Evolutionary conservation across 179 eudicot genomes (phyloP).

Genomic region (Silene coronaria): DNA sequence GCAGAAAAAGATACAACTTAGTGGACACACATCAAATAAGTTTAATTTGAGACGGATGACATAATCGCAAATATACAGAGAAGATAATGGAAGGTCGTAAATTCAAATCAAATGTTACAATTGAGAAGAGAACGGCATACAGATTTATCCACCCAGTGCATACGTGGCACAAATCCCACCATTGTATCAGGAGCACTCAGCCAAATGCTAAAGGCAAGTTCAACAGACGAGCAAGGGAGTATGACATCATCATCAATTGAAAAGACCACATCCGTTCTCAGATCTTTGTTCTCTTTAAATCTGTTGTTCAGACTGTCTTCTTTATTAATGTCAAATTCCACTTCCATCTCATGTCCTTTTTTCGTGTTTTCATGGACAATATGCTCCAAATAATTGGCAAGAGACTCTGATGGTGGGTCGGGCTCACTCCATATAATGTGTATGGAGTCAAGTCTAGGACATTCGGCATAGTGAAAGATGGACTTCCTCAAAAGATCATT

Average conservation of each 20-base stretch:
- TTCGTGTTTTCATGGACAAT: conserved; percentile 37
- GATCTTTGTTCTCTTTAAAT: conserved; percentile 72
- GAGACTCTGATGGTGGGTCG: conserved; percentile 69
- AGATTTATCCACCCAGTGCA: conserved; percentile 69
- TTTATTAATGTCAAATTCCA: conserved; percentile 72
- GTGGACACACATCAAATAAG: background rate
- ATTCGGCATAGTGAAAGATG: conserved; percentile 79
- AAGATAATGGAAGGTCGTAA: background rate
- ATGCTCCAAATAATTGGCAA: conserved; percentile 43
- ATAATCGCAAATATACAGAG: background rate
- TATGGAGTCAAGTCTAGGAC: conserved; percentile 67
- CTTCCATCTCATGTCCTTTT: conserved; percentile 46
- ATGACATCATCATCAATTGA: conserved; percentile 93
- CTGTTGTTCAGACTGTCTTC: conserved; percentile 93
- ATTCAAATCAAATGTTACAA: background rate
- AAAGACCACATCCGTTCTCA: conserved; percentile 73
- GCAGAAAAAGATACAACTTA: conserved; percentile 25
- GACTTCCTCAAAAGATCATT: conserved; percentile 85
- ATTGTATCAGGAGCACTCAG: conserved; percentile 80
- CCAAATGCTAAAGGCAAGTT: conserved; percentile 83
- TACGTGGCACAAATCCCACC: conserved; percentile 97
- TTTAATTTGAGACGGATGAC: background rate
- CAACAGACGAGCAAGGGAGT: conserved; percentile 82
- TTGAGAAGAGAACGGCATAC: conserved; percentile 34
- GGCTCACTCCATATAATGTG: conserved; percentile 96